Evolutionary conservation across 495 filamentous ascomycete species (phyloP), one percentile per base, ranked within the genome.

Genomic region (Lindgomyces ingoldianus): DNA sequence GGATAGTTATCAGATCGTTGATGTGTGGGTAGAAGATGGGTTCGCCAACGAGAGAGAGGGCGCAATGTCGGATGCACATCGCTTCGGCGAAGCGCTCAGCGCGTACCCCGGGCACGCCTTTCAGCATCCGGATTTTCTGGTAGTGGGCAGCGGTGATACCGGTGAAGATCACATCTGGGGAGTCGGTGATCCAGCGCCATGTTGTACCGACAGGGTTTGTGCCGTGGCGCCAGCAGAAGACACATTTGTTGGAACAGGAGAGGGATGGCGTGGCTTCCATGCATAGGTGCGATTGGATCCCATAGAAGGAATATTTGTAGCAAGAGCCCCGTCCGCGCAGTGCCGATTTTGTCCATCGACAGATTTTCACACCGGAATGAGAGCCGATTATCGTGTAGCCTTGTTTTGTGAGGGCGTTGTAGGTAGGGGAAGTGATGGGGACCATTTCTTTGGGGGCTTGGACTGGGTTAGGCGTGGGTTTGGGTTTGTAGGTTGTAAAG

Each of bases 21-120:
- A 98, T 98, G 74, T 93, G 87, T 21, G 93, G 93, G 74, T 98
- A 98, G 81, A 97, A 98, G 66, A 98, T 96, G 4, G 93, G 93
- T 73, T 98, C 93, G 60, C 93, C 93, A 39, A 98, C 93, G 45
- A 98, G 81, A 70, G 84, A 89, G 21, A 98, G 79, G 0, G 93
- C 93, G 74, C 93, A 98, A 75, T 98, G 93, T 1, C 90, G 83
- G 64, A 98, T 95, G 26, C 86, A 83, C 88, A 96, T 93, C 0
- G 93, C 93, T 75, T 97, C 93, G 3, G 86, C 86, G 71, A 96
- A 97, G 14, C 93, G 83, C 75, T 96, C 93, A 0, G 93, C 90
- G 9, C 93, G 84, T 4, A 98, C 91, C 9, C 93, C 93, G 0
- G 93, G 93, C 1, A 98, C 89, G 52, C 93, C 93, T 53, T 89